These are phyloP conservation scores for Saposhnikovia divaricata DNA, from an alignment of 129 eudicot species.

Conservation along the genomic window DNA sequence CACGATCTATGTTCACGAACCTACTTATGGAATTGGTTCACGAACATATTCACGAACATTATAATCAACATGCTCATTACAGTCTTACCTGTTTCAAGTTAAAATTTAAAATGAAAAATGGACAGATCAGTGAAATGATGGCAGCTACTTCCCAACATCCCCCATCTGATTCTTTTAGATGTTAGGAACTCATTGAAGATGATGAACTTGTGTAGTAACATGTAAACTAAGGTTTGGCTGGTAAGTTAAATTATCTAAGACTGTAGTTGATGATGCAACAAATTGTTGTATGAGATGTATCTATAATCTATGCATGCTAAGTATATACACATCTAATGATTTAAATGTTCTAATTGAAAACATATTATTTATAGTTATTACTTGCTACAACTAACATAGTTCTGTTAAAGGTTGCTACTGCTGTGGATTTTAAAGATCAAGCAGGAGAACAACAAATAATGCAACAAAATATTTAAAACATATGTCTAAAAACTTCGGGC, in stretches of 20 bases:
- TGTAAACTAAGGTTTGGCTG: not conserved
- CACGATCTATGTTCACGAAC: not conserved
- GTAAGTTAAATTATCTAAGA: not conserved
- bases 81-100: not conserved
- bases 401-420: conserved; percentile 66
- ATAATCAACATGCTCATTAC: not conserved
- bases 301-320: not conserved
- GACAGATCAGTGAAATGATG: not conserved
- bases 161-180: not conserved
- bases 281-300: not conserved
- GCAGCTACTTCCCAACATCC: not conserved
- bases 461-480: conserved; percentile 96
- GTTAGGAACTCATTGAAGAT: not conserved
- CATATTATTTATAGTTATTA: not conserved
- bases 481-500: conserved; percentile 88
- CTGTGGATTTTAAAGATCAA: conserved; percentile 91
- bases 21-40: not conserved
- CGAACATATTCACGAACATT: not conserved
- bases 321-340: not conserved
- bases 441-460: conserved; percentile 96
- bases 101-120: not conserved
- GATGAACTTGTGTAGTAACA: not conserved
- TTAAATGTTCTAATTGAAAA: not conserved
- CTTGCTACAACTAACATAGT: conserved; percentile 11
- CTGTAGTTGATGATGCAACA: no score